These are phyloP conservation scores for Magnusiomyces sp. DNA, from an alignment of 1,139 yeast genomes.

Conservation along the genomic window DNA sequence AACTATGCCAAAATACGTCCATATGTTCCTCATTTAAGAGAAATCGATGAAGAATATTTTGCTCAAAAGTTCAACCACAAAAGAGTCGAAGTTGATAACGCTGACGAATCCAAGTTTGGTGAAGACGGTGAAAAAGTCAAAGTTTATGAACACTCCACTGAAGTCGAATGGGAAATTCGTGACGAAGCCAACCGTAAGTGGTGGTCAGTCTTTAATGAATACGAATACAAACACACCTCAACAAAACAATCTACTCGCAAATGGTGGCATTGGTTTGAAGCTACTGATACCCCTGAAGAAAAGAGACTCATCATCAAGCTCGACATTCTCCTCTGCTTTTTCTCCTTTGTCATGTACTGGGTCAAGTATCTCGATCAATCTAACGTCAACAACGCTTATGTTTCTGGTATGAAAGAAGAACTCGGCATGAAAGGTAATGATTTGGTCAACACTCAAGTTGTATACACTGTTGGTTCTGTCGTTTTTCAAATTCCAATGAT, in stretches of 20 bases:
- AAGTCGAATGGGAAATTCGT: constrained; percentile 14
- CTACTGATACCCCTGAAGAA: constrained; percentile 47
- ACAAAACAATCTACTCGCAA: not conserved
- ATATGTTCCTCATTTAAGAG: constrained; percentile 2
- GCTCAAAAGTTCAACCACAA: too few relatives aligned
- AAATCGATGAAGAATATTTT: not conserved
- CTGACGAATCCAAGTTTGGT: too few relatives aligned
- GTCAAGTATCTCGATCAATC: constrained; percentile 59
- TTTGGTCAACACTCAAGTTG: constrained; percentile 50
- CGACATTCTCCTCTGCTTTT: constrained; percentile 52
- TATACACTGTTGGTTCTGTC: constrained; percentile 51
- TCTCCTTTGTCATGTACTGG: constrained; percentile 60
- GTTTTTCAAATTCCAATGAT: constrained; percentile 45
- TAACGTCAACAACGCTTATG: constrained; percentile 54
- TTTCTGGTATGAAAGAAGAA: constrained; percentile 53
- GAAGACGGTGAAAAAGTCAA: too few relatives aligned
- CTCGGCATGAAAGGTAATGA: constrained; percentile 59
- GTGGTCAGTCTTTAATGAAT: constrained; percentile 52
- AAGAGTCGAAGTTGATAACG: too few relatives aligned
- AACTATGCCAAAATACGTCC: too few relatives aligned
- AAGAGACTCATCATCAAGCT: constrained; percentile 48
- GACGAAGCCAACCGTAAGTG: constrained; percentile 51
- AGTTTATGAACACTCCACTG: too few relatives aligned
- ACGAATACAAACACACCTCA: constrained; percentile 42
- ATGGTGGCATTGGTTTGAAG: constrained; percentile 61